Conservation (phyloP, 2,329 filamentous ascomycete species). For the Cladosporium sp. region DNA sequence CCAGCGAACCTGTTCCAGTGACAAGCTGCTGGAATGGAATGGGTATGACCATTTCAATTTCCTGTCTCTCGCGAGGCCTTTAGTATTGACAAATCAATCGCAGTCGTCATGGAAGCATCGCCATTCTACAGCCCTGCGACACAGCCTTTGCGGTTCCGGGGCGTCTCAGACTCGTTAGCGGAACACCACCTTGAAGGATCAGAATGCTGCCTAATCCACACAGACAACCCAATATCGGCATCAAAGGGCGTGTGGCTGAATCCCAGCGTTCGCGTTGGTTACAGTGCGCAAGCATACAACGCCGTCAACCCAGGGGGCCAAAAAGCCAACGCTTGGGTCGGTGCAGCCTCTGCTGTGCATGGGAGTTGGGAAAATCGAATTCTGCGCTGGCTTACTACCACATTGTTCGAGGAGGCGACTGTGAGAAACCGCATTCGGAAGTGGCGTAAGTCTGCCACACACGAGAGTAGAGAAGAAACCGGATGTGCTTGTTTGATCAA, state of each 20-base stretch:
- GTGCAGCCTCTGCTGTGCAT: slow-evolving; percentile 47
- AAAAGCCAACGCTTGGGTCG: slow-evolving; percentile 22
- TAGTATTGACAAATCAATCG: neutral
- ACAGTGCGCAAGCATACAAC: slow-evolving; percentile 56
- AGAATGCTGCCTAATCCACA: slow-evolving; percentile 76
- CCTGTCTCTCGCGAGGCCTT: too few relatives aligned
- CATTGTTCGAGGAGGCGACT: slow-evolving; percentile 32
- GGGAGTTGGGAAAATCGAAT: slow-evolving; percentile 63
- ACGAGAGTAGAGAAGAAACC: slow-evolving; percentile 34
- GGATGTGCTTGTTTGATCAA: slow-evolving; percentile 33
- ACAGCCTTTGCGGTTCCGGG: slow-evolving; percentile 60
- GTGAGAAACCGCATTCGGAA: slow-evolving; percentile 26
- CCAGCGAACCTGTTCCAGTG: slow-evolving; percentile 57
- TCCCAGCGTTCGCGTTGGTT: slow-evolving; percentile 67
- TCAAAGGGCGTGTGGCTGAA: slow-evolving; percentile 65
- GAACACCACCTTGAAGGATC: slow-evolving; percentile 67
- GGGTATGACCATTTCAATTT: neutral
- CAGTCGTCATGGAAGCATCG: slow-evolving; percentile 51
- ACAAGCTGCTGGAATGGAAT: slow-evolving; percentile 66
- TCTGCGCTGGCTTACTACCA: slow-evolving; percentile 46
- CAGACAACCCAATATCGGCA: slow-evolving; percentile 62
- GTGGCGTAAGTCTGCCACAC: slow-evolving; percentile 22
- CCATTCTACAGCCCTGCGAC: slow-evolving; percentile 51
- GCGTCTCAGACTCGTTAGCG: slow-evolving; percentile 61
- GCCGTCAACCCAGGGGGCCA: slow-evolving; percentile 38